Percentiles rank a stretch among this genome's conserved stretches.
phyloP scores from a whole-genome alignment of 2,329 filamentous ascomycete species.

The Paraconiothyrium sp. region DNA sequence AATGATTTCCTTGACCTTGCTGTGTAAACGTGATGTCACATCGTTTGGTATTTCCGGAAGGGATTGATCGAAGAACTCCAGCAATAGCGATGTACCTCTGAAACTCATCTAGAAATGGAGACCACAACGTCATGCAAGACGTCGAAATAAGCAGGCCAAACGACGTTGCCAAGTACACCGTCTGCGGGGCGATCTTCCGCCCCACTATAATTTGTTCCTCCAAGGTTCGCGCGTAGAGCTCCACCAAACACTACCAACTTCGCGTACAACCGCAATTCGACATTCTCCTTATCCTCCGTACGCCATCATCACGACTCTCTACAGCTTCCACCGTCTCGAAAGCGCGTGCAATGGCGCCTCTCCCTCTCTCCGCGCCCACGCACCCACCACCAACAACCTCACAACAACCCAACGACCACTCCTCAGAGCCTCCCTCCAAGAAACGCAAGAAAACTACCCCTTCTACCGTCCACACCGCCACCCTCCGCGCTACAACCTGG shows the following conservation, averaged over 20 bases:
- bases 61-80: no score
- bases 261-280: neutral
- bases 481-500: constrained; percentile 51
- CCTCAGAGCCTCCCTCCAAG: constrained; percentile 23
- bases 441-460: constrained; percentile 27
- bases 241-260: neutral
- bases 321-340: neutral
- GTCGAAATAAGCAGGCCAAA: neutral
- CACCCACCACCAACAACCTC: constrained; percentile 14
- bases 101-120: no score
- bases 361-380: neutral
- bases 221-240: neutral
- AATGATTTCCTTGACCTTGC: neutral
- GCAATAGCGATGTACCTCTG: no score
- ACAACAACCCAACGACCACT: constrained; percentile 6
- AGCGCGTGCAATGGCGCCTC: neutral
- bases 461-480: constrained; percentile 46
- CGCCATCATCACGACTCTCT: neutral
- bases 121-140: no score
- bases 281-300: neutral
- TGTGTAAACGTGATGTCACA: no score
- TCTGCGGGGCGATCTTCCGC: constrained; percentile 1
- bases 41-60: no score
- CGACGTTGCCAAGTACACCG: neutral
- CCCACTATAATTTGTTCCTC: neutral